Conservation (phyloP, 1,284 basidiomycete genomes). For the Marasmius oreades region DNA sequence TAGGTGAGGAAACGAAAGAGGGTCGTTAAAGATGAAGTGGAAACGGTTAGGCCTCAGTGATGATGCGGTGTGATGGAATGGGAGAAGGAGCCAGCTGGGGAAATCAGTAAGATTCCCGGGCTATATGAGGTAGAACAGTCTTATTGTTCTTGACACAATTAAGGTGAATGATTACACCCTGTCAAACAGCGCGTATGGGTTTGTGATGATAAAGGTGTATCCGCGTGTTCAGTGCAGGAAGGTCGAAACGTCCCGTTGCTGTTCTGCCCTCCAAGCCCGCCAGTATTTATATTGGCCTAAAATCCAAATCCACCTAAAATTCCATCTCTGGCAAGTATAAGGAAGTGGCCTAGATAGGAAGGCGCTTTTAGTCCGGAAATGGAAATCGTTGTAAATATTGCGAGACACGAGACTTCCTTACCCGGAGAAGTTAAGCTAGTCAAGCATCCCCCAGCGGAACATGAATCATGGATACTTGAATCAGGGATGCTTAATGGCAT, state of each 20-base stretch:
- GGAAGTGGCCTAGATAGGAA: neutral
- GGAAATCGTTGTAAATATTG: neutral
- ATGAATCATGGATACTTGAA: no score
- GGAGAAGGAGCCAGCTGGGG: constrained; percentile 3
- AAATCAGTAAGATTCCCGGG: neutral
- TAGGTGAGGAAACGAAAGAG: no score
- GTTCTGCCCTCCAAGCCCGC: neutral
- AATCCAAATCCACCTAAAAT: neutral
- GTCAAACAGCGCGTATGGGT: neutral
- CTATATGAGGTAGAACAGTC: neutral
- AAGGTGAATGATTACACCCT: no score
- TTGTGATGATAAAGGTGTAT: neutral
- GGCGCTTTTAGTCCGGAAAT: constrained; percentile 1
- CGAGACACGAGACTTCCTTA: neutral
- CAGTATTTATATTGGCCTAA: constrained; percentile 1
- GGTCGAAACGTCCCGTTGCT: neutral
- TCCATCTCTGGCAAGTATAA: constrained; percentile 1
- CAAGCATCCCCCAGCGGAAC: no score
- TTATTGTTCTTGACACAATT: constrained; percentile 1
- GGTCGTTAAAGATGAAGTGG: neutral
- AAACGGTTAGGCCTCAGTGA: neutral
- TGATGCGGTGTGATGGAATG: neutral
- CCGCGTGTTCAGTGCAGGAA: neutral
- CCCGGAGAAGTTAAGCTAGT: no score
- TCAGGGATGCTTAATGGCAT: no score